A percentile compares a stretch with the other conserved stretches of the same genome.
Conservation (phyloP, 371 early-diverging fungal genomes). For the Circinella umbellata region DNA sequence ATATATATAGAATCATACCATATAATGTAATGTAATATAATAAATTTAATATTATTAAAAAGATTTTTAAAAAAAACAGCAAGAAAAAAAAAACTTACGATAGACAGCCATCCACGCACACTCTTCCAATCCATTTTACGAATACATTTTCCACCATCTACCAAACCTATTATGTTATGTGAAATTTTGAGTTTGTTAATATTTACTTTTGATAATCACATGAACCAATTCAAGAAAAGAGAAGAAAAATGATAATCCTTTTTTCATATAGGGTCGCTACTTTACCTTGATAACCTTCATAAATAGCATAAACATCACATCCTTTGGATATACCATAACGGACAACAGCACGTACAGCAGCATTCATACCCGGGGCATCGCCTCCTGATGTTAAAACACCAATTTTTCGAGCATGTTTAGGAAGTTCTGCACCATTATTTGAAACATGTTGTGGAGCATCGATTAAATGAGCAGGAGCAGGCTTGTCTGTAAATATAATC, state of each 20-base stretch:
- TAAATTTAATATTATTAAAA: not conserved
- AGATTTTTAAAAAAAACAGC: not conserved
- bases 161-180: slow-evolving; percentile 70
- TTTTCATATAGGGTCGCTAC: too few species aligned
- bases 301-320: slow-evolving; percentile 90
- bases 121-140: slow-evolving; percentile 86
- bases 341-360: slow-evolving; percentile 95
- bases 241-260: too few species aligned
- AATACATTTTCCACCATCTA: slow-evolving; percentile 92
- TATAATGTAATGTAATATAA: too few species aligned
- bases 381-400: slow-evolving; percentile 98
- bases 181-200: too few species aligned
- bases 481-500: slow-evolving; percentile 68
- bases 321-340: slow-evolving; percentile 86
- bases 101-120: slow-evolving; percentile 82
- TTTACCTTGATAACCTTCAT: slow-evolving; percentile 96
- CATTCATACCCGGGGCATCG: slow-evolving; percentile 99
- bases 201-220: not conserved
- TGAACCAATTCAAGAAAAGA: not conserved
- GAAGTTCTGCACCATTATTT: not conserved
- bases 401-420: slow-evolving; percentile 60
- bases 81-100: slow-evolving; percentile 48
- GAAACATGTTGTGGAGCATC: slow-evolving; percentile 1
- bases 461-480: slow-evolving; percentile 39
- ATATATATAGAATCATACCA: too few species aligned